Evolutionary conservation across 306 rosid genomes (phyloP).

Genomic region (Inga leiocalycina): DNA sequence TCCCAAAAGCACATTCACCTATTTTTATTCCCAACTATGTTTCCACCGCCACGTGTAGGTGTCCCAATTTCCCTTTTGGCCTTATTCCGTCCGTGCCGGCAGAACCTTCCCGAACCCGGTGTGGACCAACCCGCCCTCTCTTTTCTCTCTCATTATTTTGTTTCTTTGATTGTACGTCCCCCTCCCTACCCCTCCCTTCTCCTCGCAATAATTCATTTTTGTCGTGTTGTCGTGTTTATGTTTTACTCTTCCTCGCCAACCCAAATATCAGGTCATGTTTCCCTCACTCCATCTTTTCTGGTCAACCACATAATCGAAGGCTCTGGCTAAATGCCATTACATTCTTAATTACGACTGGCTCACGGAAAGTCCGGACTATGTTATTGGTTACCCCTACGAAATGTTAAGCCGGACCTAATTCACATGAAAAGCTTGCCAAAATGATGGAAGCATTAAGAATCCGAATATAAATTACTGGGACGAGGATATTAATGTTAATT

Average conservation of each 20-base stretch:
- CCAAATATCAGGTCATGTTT: background rate
- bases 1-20: conserved; percentile 18
- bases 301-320: background rate
- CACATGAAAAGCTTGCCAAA: background rate
- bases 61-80: background rate
- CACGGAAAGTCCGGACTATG: background rate
- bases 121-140: background rate
- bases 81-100: conserved; percentile 1
- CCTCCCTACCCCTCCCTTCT: background rate
- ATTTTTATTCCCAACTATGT: background rate
- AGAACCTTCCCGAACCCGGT: conserved; percentile 6
- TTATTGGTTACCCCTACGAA: background rate
- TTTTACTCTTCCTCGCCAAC: background rate
- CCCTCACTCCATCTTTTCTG: background rate
- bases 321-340: background rate
- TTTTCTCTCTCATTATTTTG: conserved; percentile 24
- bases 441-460: background rate
- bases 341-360: background rate
- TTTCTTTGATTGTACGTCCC: conserved; percentile 29
- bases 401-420: background rate
- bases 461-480: no score
- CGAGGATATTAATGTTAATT: background rate
- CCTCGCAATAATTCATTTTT: background rate
- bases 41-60: background rate
- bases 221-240: background rate